These are phyloP conservation scores for Puccinia hordei DNA, from an alignment of 1,284 basidiomycete species.

Conservation along the genomic window DNA sequence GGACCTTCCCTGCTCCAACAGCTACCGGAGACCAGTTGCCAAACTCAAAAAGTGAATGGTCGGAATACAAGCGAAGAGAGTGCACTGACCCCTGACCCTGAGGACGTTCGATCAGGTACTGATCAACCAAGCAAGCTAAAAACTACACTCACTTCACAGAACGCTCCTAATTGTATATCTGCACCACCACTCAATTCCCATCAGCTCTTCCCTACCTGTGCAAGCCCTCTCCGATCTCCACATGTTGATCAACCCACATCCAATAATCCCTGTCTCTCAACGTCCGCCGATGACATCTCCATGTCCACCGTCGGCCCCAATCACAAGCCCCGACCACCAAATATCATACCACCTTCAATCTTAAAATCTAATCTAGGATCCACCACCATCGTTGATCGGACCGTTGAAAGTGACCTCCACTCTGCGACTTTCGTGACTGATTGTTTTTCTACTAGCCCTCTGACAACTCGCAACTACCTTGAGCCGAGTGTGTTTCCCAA, in stretches of 20 bases:
- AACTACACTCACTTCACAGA: constrained; percentile 1
- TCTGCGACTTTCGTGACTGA: constrained; percentile 26
- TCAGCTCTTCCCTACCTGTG: neutral
- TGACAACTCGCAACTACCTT: neutral
- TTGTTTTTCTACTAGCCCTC: constrained; percentile 9
- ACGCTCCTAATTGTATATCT: neutral
- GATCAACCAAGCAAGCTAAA: constrained; percentile 7
- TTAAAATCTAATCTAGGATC: constrained; percentile 12
- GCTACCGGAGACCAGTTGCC: neutral
- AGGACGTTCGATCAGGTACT: constrained; percentile 25
- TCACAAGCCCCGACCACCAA: constrained; percentile 19
- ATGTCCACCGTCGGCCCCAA: neutral
- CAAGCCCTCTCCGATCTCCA: constrained; percentile 11
- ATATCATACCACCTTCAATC: constrained; percentile 38
- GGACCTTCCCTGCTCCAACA: neutral
- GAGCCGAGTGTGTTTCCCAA: constrained; percentile 19
- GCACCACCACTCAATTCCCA: constrained; percentile 12
- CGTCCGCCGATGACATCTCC: neutral
- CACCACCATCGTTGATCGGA: constrained; percentile 5
- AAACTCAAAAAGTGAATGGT: constrained; percentile 9
- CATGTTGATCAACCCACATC: neutral
- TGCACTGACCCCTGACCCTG: constrained; percentile 49
- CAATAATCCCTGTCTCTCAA: neutral
- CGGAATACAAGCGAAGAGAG: constrained; percentile 48
- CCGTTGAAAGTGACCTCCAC: neutral